A percentile compares a stretch with the other conserved stretches of the same genome.
Evolutionary conservation across 352 stramenopile species (phyloP).

Genomic region (Globisporangium spiculum): DNA sequence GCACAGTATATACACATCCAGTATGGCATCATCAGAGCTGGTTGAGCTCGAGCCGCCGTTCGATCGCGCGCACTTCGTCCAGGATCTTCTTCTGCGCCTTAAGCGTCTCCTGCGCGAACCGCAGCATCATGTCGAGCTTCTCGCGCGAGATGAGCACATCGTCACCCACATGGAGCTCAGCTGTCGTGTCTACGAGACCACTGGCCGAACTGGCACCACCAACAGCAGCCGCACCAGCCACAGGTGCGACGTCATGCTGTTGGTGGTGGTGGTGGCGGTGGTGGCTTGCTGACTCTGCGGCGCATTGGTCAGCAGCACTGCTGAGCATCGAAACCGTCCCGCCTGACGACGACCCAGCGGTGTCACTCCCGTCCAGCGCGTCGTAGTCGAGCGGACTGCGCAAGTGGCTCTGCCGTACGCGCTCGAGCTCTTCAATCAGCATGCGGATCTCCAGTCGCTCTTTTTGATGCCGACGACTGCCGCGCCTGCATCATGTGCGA

Average conservation of each 20-base stretch:
- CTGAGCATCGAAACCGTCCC: slow-evolving; percentile 8
- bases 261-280: background rate
- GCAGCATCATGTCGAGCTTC: slow-evolving; percentile 57
- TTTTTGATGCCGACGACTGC: slow-evolving; percentile 31
- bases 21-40: background rate
- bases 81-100: slow-evolving; percentile 58
- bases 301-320: slow-evolving; percentile 24
- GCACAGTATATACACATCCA: background rate
- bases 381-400: slow-evolving; percentile 25
- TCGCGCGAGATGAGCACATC: slow-evolving; percentile 42
- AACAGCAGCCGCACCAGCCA: background rate
- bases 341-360: background rate
- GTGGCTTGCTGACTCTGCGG: slow-evolving; percentile 13
- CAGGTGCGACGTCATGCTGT: background rate
- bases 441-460: slow-evolving; percentile 53
- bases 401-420: slow-evolving; percentile 32
- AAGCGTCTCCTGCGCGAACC: slow-evolving; percentile 55
- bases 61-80: slow-evolving; percentile 51
- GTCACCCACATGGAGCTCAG: slow-evolving; percentile 16
- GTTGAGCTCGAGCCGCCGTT: slow-evolving; percentile 31
- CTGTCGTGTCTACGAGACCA: background rate
- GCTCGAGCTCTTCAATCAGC: slow-evolving; percentile 56
- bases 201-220: background rate
- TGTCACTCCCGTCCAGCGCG: slow-evolving; percentile 12
- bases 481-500: slow-evolving; percentile 7